phyloP scores from a whole-genome alignment of 2,329 filamentous ascomycete species.

The Teratosphaeria nubilosa region DNA sequence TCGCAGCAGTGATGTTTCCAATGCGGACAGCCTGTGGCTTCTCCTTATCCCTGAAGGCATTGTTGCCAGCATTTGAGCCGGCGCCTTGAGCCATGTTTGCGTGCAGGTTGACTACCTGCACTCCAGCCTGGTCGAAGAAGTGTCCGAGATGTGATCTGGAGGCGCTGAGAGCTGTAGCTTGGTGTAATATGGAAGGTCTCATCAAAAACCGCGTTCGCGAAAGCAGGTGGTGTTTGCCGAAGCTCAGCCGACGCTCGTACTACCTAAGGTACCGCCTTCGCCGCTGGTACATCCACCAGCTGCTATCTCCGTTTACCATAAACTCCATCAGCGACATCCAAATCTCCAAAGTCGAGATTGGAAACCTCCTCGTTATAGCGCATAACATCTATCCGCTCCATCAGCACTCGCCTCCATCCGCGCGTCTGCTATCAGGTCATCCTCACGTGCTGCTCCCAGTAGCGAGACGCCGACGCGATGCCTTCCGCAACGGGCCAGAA shows the following conservation, averaged over 20 bases:
- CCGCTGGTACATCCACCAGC: neutral
- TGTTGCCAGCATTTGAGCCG: slow-evolving; percentile 46
- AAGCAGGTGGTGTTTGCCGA: neutral
- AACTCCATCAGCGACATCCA: neutral
- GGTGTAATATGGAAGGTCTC: neutral
- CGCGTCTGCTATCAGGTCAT: neutral
- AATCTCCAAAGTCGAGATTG: neutral
- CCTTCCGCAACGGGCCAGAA: slow-evolving; percentile 85
- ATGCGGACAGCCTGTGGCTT: slow-evolving; percentile 88
- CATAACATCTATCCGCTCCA: neutral
- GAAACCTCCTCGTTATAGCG: neutral
- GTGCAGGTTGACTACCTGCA: neutral
- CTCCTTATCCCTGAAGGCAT: slow-evolving; percentile 74
- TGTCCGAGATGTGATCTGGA: neutral
- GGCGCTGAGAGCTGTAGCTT: neutral
- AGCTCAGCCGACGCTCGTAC: neutral
- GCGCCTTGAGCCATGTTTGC: slow-evolving; percentile 31
- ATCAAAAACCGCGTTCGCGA: neutral
- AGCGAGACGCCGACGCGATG: slow-evolving; percentile 44
- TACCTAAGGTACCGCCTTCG: neutral
- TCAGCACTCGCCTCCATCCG: neutral
- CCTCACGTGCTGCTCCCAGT: neutral
- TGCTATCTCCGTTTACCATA: neutral
- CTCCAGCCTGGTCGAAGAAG: neutral
- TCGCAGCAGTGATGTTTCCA: slow-evolving; percentile 91